Conservation (phyloP, 768 basidiomycete genomes). For the Russula brevipes region DNA sequence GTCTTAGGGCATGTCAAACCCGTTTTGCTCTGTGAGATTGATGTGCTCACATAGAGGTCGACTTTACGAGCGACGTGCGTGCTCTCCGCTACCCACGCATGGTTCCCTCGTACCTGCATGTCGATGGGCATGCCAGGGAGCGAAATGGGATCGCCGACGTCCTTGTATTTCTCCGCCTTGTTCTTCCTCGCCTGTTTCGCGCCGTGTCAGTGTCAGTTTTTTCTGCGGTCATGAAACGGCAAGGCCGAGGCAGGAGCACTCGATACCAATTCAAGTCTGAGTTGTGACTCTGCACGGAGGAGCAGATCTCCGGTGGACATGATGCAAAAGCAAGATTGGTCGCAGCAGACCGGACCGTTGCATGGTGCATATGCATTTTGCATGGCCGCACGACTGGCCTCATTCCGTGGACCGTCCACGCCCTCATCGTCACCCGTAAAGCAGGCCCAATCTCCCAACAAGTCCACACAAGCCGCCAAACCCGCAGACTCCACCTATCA, state of each 20-base stretch:
- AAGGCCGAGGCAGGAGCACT: background rate
- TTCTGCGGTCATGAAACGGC: background rate
- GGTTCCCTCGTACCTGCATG: slow-evolving; percentile 55
- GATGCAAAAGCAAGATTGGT: background rate
- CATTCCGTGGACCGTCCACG: slow-evolving; percentile 75
- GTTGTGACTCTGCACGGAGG: slow-evolving; percentile 40
- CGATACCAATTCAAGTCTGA: slow-evolving; percentile 53
- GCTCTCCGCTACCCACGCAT: slow-evolving; percentile 88
- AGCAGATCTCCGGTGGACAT: slow-evolving; percentile 9
- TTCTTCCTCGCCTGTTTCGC: slow-evolving; percentile 53
- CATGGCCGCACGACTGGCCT: slow-evolving; percentile 60
- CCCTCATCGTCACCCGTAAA: slow-evolving; percentile 62
- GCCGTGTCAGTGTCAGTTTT: background rate
- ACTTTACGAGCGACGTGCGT: slow-evolving; percentile 67
- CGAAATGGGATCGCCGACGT: slow-evolving; percentile 73
- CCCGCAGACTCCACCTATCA: slow-evolving; percentile 70
- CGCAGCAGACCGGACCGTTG: background rate
- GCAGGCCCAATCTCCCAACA: slow-evolving; percentile 34
- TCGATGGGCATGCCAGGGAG: slow-evolving; percentile 71
- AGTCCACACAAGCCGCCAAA: slow-evolving; percentile 40
- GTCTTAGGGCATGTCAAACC: slow-evolving; percentile 44
- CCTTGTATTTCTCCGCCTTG: slow-evolving; percentile 67
- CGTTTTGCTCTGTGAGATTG: background rate
- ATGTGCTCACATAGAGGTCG: slow-evolving; percentile 60
- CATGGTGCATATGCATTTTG: too few species aligned